Base-by-base conservation (phyloP, 2,329 filamentous ascomycete species). In the Venturia asperata region DNA sequence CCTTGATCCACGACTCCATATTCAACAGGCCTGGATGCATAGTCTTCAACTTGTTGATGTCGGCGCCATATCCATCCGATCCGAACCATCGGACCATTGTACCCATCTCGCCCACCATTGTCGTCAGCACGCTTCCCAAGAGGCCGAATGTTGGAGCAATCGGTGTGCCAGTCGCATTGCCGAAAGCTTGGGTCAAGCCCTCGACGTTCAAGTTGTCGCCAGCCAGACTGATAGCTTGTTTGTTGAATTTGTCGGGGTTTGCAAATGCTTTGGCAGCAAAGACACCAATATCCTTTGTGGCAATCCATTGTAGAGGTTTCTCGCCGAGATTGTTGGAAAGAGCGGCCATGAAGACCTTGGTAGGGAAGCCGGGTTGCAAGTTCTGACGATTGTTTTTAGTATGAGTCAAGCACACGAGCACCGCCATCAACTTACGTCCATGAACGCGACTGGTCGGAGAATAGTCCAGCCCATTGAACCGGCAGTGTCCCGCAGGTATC, bases 381-480 rank as follows among this genome's bases (percentile, higher is more conserved):
- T 87, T 85, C 65, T 66, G n/a, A 30, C 27, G n/a, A 27, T 27
- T 37, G 21, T 4, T 61, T 15, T 61, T 27, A 42, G 74, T 21
- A 27, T 41, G 1, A 5, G 21, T 7, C 19, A 27, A 10, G 15
- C 9, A 21, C 19, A 21, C 27, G 9, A n/a, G n/a, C 21, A 13
- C 6, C 19, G n/a, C n/a, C 3, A 1, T 19, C 60, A 41, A 61
- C 65, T 65, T 52, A 66, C 65, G 63, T 88, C 85, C 77, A 86
- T 83, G 74, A 88, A 88, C 1, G 82, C 83, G 0, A 83, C 81
- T 0, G 86, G 86, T 5, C 86, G 80, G 3, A 89, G 75, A 52
- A 88, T 82, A 0, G 84, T 87, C 81, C 83, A 88, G 9, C 74
- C 75, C 83, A 86, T 85, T 10, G 77, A 70, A 21, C 74, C 74